Evolutionary conservation across 495 filamentous ascomycete genomes (phyloP).

Genomic region (Hypoxylon perforatum): DNA sequence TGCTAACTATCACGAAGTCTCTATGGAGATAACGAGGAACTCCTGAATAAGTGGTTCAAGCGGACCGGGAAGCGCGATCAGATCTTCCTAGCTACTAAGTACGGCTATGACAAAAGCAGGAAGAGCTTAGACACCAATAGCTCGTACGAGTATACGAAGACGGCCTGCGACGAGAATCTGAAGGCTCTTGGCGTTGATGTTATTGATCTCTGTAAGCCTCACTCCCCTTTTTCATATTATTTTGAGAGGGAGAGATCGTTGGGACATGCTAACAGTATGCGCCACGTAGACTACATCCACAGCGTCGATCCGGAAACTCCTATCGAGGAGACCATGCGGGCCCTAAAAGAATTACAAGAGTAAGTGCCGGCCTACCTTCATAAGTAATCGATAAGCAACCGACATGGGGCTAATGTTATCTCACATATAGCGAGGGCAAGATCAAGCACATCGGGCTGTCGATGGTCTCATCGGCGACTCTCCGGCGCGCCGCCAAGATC

Average conservation of each 20-base stretch:
- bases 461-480: constrained; percentile 51
- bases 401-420: not conserved
- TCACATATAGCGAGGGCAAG: constrained; percentile 53
- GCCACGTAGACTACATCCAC: constrained; percentile 49
- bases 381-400: not conserved
- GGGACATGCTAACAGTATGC: constrained; percentile 44
- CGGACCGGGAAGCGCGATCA: constrained; percentile 60
- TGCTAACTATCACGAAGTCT: constrained; percentile 24
- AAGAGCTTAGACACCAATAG: constrained; percentile 44
- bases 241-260: not conserved
- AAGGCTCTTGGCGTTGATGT: constrained; percentile 53
- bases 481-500: constrained; percentile 55
- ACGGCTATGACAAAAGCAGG: constrained; percentile 51
- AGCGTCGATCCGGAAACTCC: constrained; percentile 51
- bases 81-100: constrained; percentile 69
- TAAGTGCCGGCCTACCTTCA: constrained; percentile 34
- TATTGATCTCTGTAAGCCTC: constrained; percentile 59
- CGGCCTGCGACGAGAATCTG: constrained; percentile 58
- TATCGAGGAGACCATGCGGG: constrained; percentile 60
- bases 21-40: constrained; percentile 60
- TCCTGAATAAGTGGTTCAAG: constrained; percentile 65
- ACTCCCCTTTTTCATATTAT: constrained; percentile 12
- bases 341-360: constrained; percentile 62
- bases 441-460: constrained; percentile 63
- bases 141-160: constrained; percentile 57